Conservation (phyloP, 2,329 filamentous ascomycete genomes). For the Pestalotiopsis sp. region DNA sequence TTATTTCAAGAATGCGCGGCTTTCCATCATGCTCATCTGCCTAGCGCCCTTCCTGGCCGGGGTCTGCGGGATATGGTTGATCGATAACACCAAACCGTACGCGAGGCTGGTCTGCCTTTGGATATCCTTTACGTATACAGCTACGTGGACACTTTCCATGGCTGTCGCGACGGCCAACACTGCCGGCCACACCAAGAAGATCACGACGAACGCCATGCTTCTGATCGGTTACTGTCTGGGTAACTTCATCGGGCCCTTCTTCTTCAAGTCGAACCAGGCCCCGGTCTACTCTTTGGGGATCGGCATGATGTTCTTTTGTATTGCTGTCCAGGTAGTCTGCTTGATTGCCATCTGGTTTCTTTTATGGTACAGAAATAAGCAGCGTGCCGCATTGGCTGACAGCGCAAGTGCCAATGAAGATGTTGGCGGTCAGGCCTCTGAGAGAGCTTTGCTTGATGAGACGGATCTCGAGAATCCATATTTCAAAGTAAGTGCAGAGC, state of each 20-base stretch:
- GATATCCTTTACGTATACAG: constrained; percentile 14
- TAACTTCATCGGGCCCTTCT: constrained; percentile 65
- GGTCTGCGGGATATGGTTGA: constrained; percentile 15
- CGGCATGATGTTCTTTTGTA: constrained; percentile 42
- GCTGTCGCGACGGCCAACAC: constrained; percentile 44
- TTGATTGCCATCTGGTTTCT: constrained; percentile 42
- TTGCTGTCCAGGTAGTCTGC: constrained; percentile 40
- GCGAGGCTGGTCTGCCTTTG: constrained; percentile 21
- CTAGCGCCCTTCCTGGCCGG: constrained; percentile 16
- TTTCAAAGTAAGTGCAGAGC: constrained; percentile 37
- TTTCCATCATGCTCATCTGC: constrained; percentile 16
- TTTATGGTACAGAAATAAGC: constrained; percentile 42
- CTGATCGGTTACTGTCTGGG: constrained; percentile 64
- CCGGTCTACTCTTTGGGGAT: constrained; percentile 44
- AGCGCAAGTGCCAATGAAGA: background rate
- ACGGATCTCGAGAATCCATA: constrained; percentile 47
- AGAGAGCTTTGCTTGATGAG: constrained; percentile 43
- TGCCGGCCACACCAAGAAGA: constrained; percentile 63
- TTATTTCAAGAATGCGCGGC: constrained; percentile 1
- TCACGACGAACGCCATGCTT: constrained; percentile 63
- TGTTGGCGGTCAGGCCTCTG: constrained; percentile 25
- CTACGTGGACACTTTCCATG: constrained; percentile 19
- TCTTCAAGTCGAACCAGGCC: constrained; percentile 59
- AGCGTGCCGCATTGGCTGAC: constrained; percentile 24
- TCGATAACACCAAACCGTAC: constrained; percentile 17